phyloP scores from a whole-genome alignment of 805 yeast species.

The Nakazawaea ishiwadae region DNA sequence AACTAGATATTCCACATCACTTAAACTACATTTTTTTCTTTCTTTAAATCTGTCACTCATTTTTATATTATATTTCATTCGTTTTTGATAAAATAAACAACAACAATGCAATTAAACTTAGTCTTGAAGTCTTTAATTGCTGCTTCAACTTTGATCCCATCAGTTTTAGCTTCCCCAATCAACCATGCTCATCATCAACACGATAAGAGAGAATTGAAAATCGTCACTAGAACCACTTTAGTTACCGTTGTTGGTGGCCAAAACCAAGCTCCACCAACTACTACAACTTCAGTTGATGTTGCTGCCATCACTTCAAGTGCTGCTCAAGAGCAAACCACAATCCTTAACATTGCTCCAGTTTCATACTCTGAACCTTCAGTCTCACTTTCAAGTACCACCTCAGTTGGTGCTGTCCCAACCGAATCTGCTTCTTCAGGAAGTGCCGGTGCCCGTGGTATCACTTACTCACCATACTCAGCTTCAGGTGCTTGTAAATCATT shows the following conservation, averaged over 20 bases:
- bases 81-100: background rate
- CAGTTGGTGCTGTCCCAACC: conserved; percentile 27
- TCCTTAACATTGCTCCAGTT: conserved; percentile 17
- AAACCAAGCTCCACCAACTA: conserved; percentile 25
- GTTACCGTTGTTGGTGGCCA: conserved; percentile 41
- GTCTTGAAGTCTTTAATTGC: conserved; percentile 40
- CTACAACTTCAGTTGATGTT: conserved; percentile 28
- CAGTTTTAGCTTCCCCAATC: conserved; percentile 55
- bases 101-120: conserved; percentile 22
- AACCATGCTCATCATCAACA: conserved; percentile 56
- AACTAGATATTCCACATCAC: background rate
- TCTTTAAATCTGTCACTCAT: background rate
- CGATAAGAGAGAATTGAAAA: conserved; percentile 50
- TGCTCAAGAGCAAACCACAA: no score
- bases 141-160: conserved; percentile 42
- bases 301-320: conserved; percentile 18
- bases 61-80: background rate
- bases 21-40: background rate
- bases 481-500: conserved; percentile 67
- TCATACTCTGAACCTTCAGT: conserved; percentile 23
- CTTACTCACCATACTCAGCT: conserved; percentile 75
- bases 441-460: conserved; percentile 60
- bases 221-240: conserved; percentile 41
- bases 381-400: conserved; percentile 15
- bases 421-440: conserved; percentile 25